Evolutionary conservation across 352 stramenopile species (phyloP).

Genomic region (Globisporangium megalacanthum): DNA sequence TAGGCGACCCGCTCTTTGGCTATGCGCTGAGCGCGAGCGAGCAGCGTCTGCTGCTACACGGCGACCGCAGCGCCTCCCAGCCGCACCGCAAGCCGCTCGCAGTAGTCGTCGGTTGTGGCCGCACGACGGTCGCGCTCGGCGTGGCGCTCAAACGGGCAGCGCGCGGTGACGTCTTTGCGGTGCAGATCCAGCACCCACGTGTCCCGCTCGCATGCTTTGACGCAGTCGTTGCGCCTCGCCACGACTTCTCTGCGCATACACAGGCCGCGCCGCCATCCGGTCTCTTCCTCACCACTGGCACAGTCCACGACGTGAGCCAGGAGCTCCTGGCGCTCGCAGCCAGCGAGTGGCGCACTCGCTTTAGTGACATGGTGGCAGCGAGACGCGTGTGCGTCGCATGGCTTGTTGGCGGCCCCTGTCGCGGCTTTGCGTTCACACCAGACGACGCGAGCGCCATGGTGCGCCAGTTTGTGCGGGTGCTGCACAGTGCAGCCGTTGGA

Average conservation of each 20-base stretch:
- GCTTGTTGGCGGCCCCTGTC: slow-evolving; percentile 63
- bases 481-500: background rate
- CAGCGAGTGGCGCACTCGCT: slow-evolving; percentile 12
- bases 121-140: slow-evolving; percentile 59
- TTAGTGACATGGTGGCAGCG: slow-evolving; percentile 5
- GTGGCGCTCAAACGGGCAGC: slow-evolving; percentile 34
- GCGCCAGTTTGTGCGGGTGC: slow-evolving; percentile 24
- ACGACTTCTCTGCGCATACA: slow-evolving; percentile 31
- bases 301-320: slow-evolving; percentile 32
- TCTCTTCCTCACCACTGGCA: slow-evolving; percentile 46
- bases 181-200: slow-evolving; percentile 76
- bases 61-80: background rate
- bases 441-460: slow-evolving; percentile 35
- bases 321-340: slow-evolving; percentile 21
- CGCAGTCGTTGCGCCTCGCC: slow-evolving; percentile 49
- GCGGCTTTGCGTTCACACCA: slow-evolving; percentile 47
- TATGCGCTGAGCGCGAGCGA: slow-evolving; percentile 21
- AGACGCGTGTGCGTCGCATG: slow-evolving; percentile 28
- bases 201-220: slow-evolving; percentile 49
- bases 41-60: slow-evolving; percentile 39
- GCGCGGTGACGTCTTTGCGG: slow-evolving; percentile 35
- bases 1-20: slow-evolving; percentile 40
- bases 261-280: slow-evolving; percentile 13
- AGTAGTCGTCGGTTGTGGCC: slow-evolving; percentile 66
- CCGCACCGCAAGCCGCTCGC: slow-evolving; percentile 6